A percentile compares a stretch with the other conserved stretches of the same genome.
Evolutionary conservation across 257 asterid genomes (phyloP).

Genomic region (Jacaranda mimosifolia): DNA sequence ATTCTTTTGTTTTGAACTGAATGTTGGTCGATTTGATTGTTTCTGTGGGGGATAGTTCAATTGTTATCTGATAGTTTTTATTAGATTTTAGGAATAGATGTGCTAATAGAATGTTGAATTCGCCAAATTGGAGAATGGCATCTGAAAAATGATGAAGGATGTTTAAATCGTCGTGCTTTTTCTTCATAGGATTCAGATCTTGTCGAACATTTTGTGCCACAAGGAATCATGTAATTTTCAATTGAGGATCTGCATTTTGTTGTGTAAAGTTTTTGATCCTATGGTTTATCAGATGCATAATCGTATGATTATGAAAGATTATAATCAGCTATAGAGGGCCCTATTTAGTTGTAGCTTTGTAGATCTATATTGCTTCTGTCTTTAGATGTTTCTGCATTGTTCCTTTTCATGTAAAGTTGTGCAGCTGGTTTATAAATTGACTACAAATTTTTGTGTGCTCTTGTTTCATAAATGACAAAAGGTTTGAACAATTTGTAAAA

Average conservation of each 20-base stretch:
- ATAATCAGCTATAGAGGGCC: background rate
- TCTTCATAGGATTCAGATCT: conserved; percentile 31
- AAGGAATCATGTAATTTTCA: background rate
- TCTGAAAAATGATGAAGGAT: conserved; percentile 1
- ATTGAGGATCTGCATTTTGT: conserved; percentile 32
- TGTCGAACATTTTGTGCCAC: conserved; percentile 15
- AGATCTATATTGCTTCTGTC: conserved; percentile 28
- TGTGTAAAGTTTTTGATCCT: background rate
- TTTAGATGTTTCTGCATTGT: conserved; percentile 15
- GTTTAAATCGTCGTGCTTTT: background rate
- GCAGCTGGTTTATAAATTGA: background rate
- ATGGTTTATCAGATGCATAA: background rate
- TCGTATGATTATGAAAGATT: background rate
- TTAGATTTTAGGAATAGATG: background rate
- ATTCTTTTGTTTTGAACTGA: background rate
- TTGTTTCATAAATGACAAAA: background rate
- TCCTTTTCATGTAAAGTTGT: background rate
- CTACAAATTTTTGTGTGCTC: background rate
- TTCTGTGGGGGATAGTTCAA: background rate
- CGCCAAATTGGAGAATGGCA: background rate
- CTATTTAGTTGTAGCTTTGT: background rate
- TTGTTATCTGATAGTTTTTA: background rate
- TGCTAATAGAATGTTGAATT: conserved; percentile 4
- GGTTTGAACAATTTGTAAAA: background rate
- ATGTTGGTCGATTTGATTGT: background rate